Conservation (phyloP, 2,329 filamentous ascomycete species). For the Pleurostoma richardsiae region DNA sequence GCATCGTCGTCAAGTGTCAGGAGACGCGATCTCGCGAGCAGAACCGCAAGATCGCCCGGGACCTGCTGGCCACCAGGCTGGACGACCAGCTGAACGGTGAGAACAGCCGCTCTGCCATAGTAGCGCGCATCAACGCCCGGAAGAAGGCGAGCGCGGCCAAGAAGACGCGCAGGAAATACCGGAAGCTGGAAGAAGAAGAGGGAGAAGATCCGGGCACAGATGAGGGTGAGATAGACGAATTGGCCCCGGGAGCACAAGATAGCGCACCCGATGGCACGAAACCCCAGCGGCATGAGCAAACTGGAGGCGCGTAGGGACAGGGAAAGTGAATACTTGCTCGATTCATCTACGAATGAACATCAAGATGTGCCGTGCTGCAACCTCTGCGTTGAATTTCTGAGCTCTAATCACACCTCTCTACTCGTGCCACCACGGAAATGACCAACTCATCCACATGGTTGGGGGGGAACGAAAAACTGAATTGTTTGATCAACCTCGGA, state of each 20-base stretch:
- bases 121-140: constrained; percentile 57
- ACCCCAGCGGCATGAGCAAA: too few relatives aligned
- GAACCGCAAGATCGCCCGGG: constrained; percentile 80
- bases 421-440: constrained; percentile 14
- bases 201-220: constrained; percentile 6
- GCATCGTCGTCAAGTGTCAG: constrained; percentile 91
- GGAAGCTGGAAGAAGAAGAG: constrained; percentile 44
- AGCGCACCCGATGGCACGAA: too few relatives aligned
- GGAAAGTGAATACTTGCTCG: too few relatives aligned
- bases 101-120: constrained; percentile 59
- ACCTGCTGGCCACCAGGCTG: constrained; percentile 67
- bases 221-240: background rate
- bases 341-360: too few relatives aligned
- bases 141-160: constrained; percentile 73
- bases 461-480: constrained; percentile 38
- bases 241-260: background rate
- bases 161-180: constrained; percentile 79
- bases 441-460: constrained; percentile 21
- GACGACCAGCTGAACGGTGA: constrained; percentile 72
- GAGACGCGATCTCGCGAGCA: constrained; percentile 81
- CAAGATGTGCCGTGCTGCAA: background rate
- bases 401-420: constrained; percentile 18
- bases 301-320: too few relatives aligned
- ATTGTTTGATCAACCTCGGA: constrained; percentile 53
- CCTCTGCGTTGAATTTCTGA: constrained; percentile 14